Evolutionary conservation across 139 green algal species (phyloP), one percentile per base, ranked within the genome.

Genomic region (Coelastrella sp.): DNA sequence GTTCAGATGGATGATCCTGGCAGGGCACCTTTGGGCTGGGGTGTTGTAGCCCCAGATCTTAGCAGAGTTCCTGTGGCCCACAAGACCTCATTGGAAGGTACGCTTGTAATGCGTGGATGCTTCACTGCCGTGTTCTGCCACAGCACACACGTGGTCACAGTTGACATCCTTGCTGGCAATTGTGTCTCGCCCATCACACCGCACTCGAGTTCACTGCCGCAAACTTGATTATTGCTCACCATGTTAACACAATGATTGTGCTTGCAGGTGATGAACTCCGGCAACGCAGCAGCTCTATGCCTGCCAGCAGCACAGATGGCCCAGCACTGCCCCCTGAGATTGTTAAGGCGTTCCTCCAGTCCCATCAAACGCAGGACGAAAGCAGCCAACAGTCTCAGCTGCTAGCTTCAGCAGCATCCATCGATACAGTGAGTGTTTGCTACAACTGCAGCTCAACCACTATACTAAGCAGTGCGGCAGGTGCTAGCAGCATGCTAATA

Each of bases 311-410:
- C 58, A 85, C 79, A 68, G 57, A n/a, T 64, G 54, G 76, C 22
- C 57, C 79, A 85, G 79, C 79, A 85, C 57, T 85, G 17, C 79
- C 79, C 22, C 79, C 59, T 14, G 79, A 85, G 17, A n/a, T 85
- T 57, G 71, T 85, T 71, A n/a, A 85, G 56, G 79, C 79, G 13
- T 85, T 85, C 79, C 79, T 85, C 14, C 79, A 85, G 57, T 57
- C 79, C 22, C 79, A 85, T 5, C 7, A 85, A 16, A n/a, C 59
- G 19, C 56, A 68, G 7, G 57, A 73, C 5, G 58, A 85, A 7
- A 13, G 68, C 14, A 6, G 6, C 22, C 14, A 76, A 7, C 16
- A 76, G 22, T n/a, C 58, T 5, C 79, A 85, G 22, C 56, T 54
- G 17, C 17, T 85, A 7, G 56, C 56, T 16, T 73, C 57, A 5